Evolutionary conservation across 2,329 filamentous ascomycete species (phyloP), one percentile per base, ranked within the genome.

Genomic region (Akanthomyces muscarius): DNA sequence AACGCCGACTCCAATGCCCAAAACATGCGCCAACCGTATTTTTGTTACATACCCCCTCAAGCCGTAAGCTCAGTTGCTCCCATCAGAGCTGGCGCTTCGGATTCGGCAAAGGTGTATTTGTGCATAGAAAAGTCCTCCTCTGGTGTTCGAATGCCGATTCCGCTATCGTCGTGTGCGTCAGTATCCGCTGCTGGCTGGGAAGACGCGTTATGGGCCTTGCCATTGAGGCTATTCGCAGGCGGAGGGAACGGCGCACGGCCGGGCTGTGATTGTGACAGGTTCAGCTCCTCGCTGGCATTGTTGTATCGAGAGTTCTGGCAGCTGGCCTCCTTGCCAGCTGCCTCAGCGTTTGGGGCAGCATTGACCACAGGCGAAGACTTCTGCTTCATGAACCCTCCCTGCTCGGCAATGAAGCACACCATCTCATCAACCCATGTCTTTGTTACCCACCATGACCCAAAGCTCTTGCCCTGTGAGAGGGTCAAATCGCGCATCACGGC

Each of bases 371-470:
- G 74, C 4, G 75, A 76, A 8, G 75, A 76, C 66, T 78, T 84
- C 64, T 83, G 82, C 67, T 82, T 81, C 79, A 97, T 87, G 72
- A 97, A 97, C 0, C 94, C 94, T 57, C 93, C 94, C 69, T 93
- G 88, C 70, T 96, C 92, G 0, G 91, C 92, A 68, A 97, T 81
- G 83, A 96, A 97, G 63, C 89, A 83, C 56, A 92, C 86, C 91
- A 96, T 96, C 77, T 98, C 94, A 71, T 97, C 93, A 59, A 97
- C 85, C 82, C 94, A 98, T 63, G 94, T 93, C 74, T 97, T 97
- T 4, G 92, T 92, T 63, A 97, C 90, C 91, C 91, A 95, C 92
- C 92, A 96, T 6, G 90, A 88, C n/a, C 90, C 89, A 71, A 94
- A 96, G 71, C 89, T 93, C 71, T 88, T 86, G 21, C 89, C 90